These are phyloP conservation scores for Brasenia schreberi DNA, from an alignment of 164 flowering plant species.

Conservation along the genomic window DNA sequence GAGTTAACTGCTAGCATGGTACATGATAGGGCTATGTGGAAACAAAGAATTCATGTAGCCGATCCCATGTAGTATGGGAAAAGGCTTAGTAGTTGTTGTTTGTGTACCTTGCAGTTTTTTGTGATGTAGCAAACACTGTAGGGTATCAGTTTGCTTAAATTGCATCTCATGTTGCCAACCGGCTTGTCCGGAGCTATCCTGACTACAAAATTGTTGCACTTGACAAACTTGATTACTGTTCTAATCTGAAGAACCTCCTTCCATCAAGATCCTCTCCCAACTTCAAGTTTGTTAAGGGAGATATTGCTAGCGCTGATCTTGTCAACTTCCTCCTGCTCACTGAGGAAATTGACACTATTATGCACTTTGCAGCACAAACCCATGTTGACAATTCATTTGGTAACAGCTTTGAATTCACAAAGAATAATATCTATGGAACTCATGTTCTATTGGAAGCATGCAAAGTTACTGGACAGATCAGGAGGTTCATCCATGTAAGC, in stretches of 20 bases:
- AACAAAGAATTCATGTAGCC: too few species aligned
- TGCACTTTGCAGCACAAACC: too few species aligned
- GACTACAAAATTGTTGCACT: conserved; percentile 72
- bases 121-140: too few species aligned
- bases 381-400: too few species aligned
- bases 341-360: conserved; percentile 59
- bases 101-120: too few species aligned
- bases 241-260: conserved; percentile 50
- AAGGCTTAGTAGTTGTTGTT: too few species aligned
- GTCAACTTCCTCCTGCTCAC: conserved; percentile 67
- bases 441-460: conserved; percentile 77
- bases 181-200: conserved; percentile 49
- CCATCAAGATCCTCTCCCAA: conserved; percentile 57
- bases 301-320: conserved; percentile 65
- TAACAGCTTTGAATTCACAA: too few species aligned
- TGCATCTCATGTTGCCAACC: conserved; percentile 66
- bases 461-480: conserved; percentile 64
- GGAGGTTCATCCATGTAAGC: conserved; percentile 73
- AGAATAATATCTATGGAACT: conserved; percentile 27
- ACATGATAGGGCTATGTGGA: too few species aligned
- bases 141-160: conserved; percentile 5
- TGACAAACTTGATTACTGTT: conserved; percentile 76
- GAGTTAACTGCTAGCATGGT: too few species aligned
- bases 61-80: too few species aligned
- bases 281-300: conserved; percentile 76